phyloP scores from a whole-genome alignment of 2,329 filamentous ascomycete species.

The Calonectria naviculata region DNA sequence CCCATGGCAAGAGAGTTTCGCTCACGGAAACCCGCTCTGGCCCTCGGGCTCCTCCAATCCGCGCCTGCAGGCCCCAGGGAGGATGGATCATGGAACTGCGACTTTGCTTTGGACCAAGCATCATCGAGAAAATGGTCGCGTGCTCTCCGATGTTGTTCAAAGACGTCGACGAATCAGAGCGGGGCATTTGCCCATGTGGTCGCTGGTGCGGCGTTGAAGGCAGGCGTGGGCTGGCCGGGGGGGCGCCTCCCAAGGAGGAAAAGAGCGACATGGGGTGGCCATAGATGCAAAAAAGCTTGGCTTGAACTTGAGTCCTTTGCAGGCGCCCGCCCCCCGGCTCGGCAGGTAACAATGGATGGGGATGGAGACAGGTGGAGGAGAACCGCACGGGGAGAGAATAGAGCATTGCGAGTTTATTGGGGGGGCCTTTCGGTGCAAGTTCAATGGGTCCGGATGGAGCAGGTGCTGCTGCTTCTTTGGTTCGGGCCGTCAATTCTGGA shows the following conservation, averaged over 20 bases:
- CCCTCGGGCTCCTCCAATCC: constrained; percentile 34
- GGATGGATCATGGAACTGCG: constrained; percentile 20
- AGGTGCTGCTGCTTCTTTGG: not conserved
- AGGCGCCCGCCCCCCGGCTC: not conserved
- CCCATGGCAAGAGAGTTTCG: constrained; percentile 36
- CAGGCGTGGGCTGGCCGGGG: constrained; percentile 29
- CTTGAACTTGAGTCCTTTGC: constrained; percentile 23
- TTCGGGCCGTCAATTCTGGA: not conserved
- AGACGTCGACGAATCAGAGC: constrained; percentile 48
- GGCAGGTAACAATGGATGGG: not conserved
- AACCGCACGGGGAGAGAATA: not conserved
- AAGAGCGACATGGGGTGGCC: constrained; percentile 15
- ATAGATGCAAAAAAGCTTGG: constrained; percentile 32
- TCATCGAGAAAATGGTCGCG: constrained; percentile 57
- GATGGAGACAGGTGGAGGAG: not conserved
- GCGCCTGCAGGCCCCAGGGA: constrained; percentile 16
- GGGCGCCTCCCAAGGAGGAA: constrained; percentile 27
- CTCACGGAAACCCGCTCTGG: constrained; percentile 34
- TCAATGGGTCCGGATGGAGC: not conserved
- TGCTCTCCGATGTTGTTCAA: constrained; percentile 50
- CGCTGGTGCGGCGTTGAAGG: constrained; percentile 32
- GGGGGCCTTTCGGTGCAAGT: not conserved
- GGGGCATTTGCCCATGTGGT: constrained; percentile 49
- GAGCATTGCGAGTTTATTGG: not conserved
- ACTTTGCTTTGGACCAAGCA: constrained; percentile 52